Conservation (phyloP, 257 asterid species). For the Solanum boliviense region DNA sequence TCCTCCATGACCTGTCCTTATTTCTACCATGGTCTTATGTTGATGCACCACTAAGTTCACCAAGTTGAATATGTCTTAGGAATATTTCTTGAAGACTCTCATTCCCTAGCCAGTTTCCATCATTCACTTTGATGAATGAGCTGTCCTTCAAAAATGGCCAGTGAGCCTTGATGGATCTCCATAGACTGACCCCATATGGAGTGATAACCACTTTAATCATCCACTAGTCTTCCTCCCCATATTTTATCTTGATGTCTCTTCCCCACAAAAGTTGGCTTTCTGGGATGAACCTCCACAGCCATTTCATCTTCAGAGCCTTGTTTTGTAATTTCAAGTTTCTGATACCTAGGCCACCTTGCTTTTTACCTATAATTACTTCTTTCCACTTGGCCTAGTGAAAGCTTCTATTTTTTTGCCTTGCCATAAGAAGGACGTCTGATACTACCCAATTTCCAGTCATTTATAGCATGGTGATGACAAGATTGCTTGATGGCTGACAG, state of each 20-base stretch:
- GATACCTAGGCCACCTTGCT: not conserved
- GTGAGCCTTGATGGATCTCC: not conserved
- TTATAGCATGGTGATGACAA: not conserved
- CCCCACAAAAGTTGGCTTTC: not conserved
- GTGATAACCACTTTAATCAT: not conserved
- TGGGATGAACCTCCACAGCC: not conserved
- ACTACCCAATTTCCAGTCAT: not conserved
- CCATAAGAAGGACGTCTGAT: not conserved
- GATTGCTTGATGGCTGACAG: not conserved
- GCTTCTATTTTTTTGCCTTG: not conserved
- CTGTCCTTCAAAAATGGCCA: not conserved
- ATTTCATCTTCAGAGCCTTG: not conserved
- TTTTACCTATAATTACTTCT: not conserved
- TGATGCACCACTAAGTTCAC: not conserved
- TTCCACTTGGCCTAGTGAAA: not conserved
- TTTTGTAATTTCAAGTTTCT: not conserved
- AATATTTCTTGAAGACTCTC: not conserved
- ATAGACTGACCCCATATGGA: not conserved
- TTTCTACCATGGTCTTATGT: not conserved
- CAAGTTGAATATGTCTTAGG: not conserved
- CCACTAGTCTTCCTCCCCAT: not conserved
- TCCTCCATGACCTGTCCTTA: not conserved
- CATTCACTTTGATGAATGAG: not conserved
- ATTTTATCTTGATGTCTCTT: not conserved
- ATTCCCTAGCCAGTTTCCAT: not conserved